Evolutionary conservation across 1,284 basidiomycete species (phyloP), one percentile per base, ranked within the genome.

Genomic region (Cryptococcus neoformans): DNA sequence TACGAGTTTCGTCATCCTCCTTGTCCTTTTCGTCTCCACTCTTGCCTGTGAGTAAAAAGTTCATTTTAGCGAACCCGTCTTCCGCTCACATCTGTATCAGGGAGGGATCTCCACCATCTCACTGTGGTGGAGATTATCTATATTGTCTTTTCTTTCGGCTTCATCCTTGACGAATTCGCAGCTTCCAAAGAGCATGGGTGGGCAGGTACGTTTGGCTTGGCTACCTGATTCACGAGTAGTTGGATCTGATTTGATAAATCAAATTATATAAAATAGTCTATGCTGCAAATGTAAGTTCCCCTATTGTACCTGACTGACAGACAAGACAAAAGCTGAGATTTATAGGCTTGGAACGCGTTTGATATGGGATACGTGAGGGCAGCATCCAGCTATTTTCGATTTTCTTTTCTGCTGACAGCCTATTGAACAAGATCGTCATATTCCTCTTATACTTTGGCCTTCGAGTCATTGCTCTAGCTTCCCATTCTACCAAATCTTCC

Each of bases 321-420:
- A 7, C 37, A 61, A 55, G 45, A 59, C 37, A 28, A 41, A 41
- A 11, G 40, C 40, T 41, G 3, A 41, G 3, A 42, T 28, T 1
- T 11, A 87, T 86, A 85, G 90, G 72, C 75, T 11, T 93, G 90
- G 90, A 93, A 92, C 70, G 86, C 85, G 1, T 91, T 93, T 64
- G 92, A 93, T 70, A 83, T 89, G 5, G 80, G 84, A 0, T 92
- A 90, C 74, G 82, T 69, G 42, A 39, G 64, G 56, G 41, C 7
- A 39, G 44, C 16, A 11, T 49, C 37, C 7, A 16, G 7, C 12
- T 49, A 6, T n/a, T 17, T 45, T 37, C 36, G 45, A 28, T 35
- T 28, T 17, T 10, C 38, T 17, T 37, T 14, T 14, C 14, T 14
- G 34, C 56, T 62, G 53, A 64, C 48, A 16, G 7, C 9, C 12